Conservation (phyloP, 345 rosid genomes). For the Aegle marmelos region DNA sequence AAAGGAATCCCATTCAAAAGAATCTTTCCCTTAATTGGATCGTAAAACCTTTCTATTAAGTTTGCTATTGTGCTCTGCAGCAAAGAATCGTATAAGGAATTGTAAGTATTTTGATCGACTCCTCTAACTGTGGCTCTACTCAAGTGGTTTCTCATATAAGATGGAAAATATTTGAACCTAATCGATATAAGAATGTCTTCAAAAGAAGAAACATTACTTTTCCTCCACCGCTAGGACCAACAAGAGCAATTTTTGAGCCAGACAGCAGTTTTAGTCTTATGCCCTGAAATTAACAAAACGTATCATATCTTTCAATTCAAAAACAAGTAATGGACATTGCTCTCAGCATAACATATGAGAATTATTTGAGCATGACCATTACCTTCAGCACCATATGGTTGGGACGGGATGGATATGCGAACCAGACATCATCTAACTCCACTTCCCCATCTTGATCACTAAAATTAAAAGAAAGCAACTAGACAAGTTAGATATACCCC, state of each 20-base stretch:
- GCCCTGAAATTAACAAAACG: slow-evolving; percentile 52
- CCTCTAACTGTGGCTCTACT: not conserved
- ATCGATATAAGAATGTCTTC: not conserved
- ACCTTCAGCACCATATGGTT: slow-evolving; percentile 92
- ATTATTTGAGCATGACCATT: slow-evolving; percentile 5
- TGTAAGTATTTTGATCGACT: not conserved
- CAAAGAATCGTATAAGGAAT: not conserved
- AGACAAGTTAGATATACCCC: not conserved
- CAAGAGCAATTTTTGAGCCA: slow-evolving; percentile 89
- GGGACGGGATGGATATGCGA: slow-evolving; percentile 97
- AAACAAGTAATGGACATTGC: not conserved
- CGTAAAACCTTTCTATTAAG: slow-evolving; percentile 88
- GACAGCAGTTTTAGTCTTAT: slow-evolving; percentile 76
- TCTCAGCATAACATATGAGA: not conserved
- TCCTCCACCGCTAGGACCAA: slow-evolving; percentile 99
- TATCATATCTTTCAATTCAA: not conserved
- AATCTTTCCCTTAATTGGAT: slow-evolving; percentile 78
- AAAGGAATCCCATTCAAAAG: slow-evolving; percentile 76
- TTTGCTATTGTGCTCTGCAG: slow-evolving; percentile 93
- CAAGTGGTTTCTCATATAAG: not conserved
- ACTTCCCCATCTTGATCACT: slow-evolving; percentile 88
- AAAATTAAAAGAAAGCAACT: slow-evolving; percentile 24
- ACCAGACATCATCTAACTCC: slow-evolving; percentile 87
- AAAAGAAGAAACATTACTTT: slow-evolving; percentile 45
- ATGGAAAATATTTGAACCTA: not conserved